Conservation (phyloP, 1,284 basidiomycete species). For the Boletus smithii region DNA sequence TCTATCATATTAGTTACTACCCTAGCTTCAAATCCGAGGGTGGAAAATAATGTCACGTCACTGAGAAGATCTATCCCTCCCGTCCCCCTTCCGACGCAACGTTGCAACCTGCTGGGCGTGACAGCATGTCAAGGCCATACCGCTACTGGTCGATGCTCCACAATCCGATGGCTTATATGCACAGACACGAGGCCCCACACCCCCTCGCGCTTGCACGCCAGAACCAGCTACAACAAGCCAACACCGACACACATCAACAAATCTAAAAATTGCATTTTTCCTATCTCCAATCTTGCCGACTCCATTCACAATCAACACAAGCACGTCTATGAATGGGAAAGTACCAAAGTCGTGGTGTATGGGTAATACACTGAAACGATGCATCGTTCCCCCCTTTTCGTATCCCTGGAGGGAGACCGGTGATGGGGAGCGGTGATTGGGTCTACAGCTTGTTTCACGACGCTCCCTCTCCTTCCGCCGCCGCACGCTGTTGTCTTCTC, state of each 20-base stretch:
- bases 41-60: too few relatives aligned
- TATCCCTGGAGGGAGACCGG: too few relatives aligned
- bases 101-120: slow-evolving; percentile 27
- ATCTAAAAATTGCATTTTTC: slow-evolving; percentile 12
- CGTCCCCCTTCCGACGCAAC: slow-evolving; percentile 11
- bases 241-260: not conserved
- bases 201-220: slow-evolving; percentile 5
- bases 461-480: slow-evolving; percentile 20
- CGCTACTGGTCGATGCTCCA: slow-evolving; percentile 20
- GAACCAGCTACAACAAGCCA: slow-evolving; percentile 6
- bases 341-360: too few relatives aligned
- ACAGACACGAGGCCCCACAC: slow-evolving; percentile 12
- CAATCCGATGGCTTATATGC: slow-evolving; percentile 2
- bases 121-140: slow-evolving; percentile 25
- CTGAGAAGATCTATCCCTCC: too few relatives aligned
- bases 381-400: too few relatives aligned
- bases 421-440: not conserved
- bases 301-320: slow-evolving; percentile 3
- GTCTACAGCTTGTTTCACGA: slow-evolving; percentile 12
- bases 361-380: too few relatives aligned
- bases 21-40: not conserved
- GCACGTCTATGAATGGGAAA: slow-evolving; percentile 8
- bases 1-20: too few relatives aligned
- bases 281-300: not conserved
- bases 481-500: slow-evolving; percentile 33